These are phyloP conservation scores for Leccinum imitatum DNA, from an alignment of 768 basidiomycete genomes.

Conservation along the genomic window DNA sequence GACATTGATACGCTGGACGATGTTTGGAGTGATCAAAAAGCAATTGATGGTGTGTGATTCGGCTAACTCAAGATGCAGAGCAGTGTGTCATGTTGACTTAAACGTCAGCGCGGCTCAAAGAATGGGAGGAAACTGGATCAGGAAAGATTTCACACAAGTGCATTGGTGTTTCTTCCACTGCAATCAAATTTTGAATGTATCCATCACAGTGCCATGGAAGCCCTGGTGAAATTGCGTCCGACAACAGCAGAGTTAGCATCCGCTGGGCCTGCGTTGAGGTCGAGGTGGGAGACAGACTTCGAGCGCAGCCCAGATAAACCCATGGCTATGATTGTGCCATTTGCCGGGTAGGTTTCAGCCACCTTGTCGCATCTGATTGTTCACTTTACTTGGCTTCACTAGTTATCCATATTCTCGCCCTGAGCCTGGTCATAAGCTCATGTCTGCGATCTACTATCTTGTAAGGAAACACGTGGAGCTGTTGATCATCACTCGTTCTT, in stretches of 20 bases:
- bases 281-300: slow-evolving; percentile 53
- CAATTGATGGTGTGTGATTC: slow-evolving; percentile 37
- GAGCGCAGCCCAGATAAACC: slow-evolving; percentile 54
- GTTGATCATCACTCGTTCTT: neutral
- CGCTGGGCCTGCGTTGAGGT: slow-evolving; percentile 45
- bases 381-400: neutral
- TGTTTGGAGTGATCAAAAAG: slow-evolving; percentile 39
- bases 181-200: neutral
- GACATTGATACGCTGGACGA: slow-evolving; percentile 48
- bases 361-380: neutral
- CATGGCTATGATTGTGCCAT: slow-evolving; percentile 41
- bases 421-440: slow-evolving; percentile 24
- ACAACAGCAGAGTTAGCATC: slow-evolving; percentile 44
- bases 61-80: slow-evolving; percentile 12
- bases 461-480: slow-evolving; percentile 22
- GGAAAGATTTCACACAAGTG: slow-evolving; percentile 58
- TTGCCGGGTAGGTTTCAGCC: slow-evolving; percentile 38
- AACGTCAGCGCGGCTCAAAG: slow-evolving; percentile 24
- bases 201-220: slow-evolving; percentile 46
- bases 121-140: slow-evolving; percentile 38
- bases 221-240: slow-evolving; percentile 57
- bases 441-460: slow-evolving; percentile 31
- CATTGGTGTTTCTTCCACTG: slow-evolving; percentile 5
- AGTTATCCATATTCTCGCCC: slow-evolving; percentile 26
- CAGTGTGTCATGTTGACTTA: neutral